These are phyloP conservation scores for Saccharomycopsis oosterbeekiorum DNA, from an alignment of 805 yeast species.

Conservation along the genomic window DNA sequence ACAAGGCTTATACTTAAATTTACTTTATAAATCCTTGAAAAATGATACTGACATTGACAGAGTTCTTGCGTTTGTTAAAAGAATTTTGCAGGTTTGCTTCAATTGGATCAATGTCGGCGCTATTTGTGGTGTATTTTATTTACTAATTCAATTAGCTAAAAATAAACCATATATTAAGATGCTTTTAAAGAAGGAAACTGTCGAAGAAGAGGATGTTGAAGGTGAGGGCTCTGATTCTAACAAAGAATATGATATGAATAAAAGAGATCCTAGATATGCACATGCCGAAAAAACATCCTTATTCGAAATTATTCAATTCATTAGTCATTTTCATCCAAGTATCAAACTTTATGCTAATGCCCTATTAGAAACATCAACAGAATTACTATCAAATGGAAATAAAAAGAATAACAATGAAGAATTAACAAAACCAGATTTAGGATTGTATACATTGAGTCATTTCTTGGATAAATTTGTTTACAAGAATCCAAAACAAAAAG, in stretches of 20 bases:
- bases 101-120: constrained; percentile 88
- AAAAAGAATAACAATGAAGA: constrained; percentile 21
- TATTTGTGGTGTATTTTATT: constrained; percentile 68
- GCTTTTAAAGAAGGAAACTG: constrained; percentile 45
- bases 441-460: constrained; percentile 76
- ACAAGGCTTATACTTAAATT: constrained; percentile 82
- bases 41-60: constrained; percentile 54
- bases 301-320: constrained; percentile 77
- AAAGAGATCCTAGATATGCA: constrained; percentile 90
- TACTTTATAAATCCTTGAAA: constrained; percentile 75
- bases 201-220: constrained; percentile 22
- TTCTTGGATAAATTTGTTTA: constrained; percentile 94
- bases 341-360: constrained; percentile 70
- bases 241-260: constrained; percentile 61
- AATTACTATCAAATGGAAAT: background rate
- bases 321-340: constrained; percentile 87
- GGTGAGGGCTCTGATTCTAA: constrained; percentile 19
- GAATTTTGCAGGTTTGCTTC: constrained; percentile 75
- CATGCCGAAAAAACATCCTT: constrained; percentile 71
- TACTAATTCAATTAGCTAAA: constrained; percentile 60
- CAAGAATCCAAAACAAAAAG: constrained; percentile 77
- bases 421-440: constrained; percentile 76
- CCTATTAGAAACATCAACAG: constrained; percentile 28
- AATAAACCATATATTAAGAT: constrained; percentile 57
- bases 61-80: constrained; percentile 81